Evolutionary conservation across 163 green algal genomes (phyloP).

Genomic region (Scenedesmus sp.): DNA sequence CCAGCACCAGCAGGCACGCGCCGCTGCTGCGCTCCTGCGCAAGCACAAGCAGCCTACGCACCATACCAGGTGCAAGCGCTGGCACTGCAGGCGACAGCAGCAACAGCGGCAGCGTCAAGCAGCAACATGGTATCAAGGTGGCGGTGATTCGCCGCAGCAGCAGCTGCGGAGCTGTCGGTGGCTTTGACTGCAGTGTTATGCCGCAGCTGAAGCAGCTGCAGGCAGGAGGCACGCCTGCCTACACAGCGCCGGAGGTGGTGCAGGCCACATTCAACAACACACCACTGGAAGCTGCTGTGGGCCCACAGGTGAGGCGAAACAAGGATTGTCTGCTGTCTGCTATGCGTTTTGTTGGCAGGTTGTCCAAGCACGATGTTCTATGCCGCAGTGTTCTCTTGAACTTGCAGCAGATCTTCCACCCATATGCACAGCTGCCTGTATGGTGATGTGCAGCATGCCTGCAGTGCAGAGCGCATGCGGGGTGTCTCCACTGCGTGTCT

Average conservation of each 20-base stretch:
- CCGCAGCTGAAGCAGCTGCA: conserved; percentile 19
- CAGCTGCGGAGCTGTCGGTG: not conserved
- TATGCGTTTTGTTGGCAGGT: no score
- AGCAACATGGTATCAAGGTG: not conserved
- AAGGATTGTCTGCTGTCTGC: not conserved
- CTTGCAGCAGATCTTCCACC: not conserved
- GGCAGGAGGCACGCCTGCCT: conserved; percentile 65
- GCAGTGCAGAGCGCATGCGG: no score
- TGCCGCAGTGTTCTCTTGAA: not conserved
- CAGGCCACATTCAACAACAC: conserved; percentile 56
- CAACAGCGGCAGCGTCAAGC: not conserved
- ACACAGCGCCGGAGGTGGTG: conserved; percentile 69
- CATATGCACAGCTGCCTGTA: not conserved
- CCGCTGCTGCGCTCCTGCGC: not conserved
- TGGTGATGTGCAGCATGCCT: not conserved
- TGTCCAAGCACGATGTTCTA: no score
- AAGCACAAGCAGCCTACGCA: not conserved
- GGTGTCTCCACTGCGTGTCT: not conserved
- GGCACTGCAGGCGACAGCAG: not conserved
- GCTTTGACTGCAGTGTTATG: not conserved
- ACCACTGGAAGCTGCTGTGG: conserved; percentile 9
- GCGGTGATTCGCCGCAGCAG: conserved; percentile 13
- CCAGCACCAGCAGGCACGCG: not conserved
- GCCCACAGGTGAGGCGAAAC: not conserved
- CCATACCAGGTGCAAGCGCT: not conserved